Percentiles rank a stretch among this genome's conserved stretches.
Evolutionary conservation across 2,329 filamentous ascomycete genomes (phyloP).

Genomic region (Botryotinia globosa): DNA sequence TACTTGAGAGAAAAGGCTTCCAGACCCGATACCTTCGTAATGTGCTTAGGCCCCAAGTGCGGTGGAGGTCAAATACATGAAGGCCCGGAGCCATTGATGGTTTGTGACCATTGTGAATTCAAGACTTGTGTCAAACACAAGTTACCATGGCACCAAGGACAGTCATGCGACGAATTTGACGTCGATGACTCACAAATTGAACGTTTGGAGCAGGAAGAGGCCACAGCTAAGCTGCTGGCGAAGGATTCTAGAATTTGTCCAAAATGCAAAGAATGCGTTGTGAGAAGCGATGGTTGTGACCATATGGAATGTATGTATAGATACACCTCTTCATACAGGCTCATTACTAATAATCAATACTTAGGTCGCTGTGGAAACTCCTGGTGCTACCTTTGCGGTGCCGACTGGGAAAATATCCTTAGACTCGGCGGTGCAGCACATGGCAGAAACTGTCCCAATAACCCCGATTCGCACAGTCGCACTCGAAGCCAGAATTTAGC

Average conservation of each 20-base stretch:
- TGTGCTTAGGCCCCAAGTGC: slow-evolving; percentile 28
- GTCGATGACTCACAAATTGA: slow-evolving; percentile 28
- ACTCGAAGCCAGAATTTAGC: neutral
- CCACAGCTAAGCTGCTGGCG: slow-evolving; percentile 31
- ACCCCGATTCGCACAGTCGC: neutral
- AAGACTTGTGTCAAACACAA: slow-evolving; percentile 29
- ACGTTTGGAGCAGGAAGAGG: slow-evolving; percentile 31
- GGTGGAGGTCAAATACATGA: slow-evolving; percentile 27
- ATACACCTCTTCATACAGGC: neutral
- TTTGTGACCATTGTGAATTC: slow-evolving; percentile 27
- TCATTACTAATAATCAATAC: neutral
- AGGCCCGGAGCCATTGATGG: slow-evolving; percentile 26
- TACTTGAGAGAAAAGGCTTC: slow-evolving; percentile 9
- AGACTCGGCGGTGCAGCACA: slow-evolving; percentile 27
- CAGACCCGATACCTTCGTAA: neutral
- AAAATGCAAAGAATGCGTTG: slow-evolving; percentile 28
- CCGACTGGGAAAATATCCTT: slow-evolving; percentile 29
- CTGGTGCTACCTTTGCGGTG: slow-evolving; percentile 31
- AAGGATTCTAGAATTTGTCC: slow-evolving; percentile 28
- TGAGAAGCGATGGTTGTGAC: slow-evolving; percentile 28
- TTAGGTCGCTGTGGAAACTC: slow-evolving; percentile 27
- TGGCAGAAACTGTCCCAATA: slow-evolving; percentile 13
- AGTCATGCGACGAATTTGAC: slow-evolving; percentile 32
- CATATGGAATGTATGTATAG: slow-evolving; percentile 28
- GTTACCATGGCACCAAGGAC: slow-evolving; percentile 31